Percentiles rank a stretch among this genome's conserved stretches.
Conservation (phyloP, 148 eudicot species). For the Fagopyrum esculentum region DNA sequence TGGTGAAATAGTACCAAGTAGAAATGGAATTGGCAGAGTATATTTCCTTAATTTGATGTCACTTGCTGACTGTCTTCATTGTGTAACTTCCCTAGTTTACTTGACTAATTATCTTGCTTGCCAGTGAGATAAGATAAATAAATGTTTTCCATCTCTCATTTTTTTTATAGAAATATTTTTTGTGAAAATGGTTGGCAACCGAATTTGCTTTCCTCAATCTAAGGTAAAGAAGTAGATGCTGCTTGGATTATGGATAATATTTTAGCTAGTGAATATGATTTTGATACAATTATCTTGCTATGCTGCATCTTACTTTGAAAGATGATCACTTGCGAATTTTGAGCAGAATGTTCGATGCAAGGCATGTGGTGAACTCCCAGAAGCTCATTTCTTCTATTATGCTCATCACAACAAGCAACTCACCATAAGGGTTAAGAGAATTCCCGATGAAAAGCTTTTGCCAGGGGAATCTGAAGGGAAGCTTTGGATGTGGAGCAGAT, state of each 20-base stretch:
- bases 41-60: not conserved
- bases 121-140: not conserved
- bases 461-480: constrained; percentile 74
- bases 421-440: constrained; percentile 57
- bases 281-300: not conserved
- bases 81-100: not conserved
- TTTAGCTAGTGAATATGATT: not conserved
- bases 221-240: not conserved
- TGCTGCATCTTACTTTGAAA: not conserved
- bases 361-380: constrained; percentile 57
- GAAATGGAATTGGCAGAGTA: not conserved
- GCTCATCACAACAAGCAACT: constrained; percentile 89
- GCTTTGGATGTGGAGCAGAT: constrained; percentile 99
- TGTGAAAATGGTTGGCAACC: not conserved
- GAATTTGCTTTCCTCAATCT: not conserved
- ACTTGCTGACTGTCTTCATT: not conserved
- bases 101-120: not conserved
- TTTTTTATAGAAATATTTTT: not conserved
- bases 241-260: not conserved
- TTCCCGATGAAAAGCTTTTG: constrained; percentile 34
- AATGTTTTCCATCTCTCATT: not conserved
- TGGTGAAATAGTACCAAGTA: not conserved
- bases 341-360: constrained; percentile 51
- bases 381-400: constrained; percentile 69
- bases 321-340: not conserved